Evolutionary conservation across 2,329 filamentous ascomycete species (phyloP).

Genomic region (Colletotrichum sp.): DNA sequence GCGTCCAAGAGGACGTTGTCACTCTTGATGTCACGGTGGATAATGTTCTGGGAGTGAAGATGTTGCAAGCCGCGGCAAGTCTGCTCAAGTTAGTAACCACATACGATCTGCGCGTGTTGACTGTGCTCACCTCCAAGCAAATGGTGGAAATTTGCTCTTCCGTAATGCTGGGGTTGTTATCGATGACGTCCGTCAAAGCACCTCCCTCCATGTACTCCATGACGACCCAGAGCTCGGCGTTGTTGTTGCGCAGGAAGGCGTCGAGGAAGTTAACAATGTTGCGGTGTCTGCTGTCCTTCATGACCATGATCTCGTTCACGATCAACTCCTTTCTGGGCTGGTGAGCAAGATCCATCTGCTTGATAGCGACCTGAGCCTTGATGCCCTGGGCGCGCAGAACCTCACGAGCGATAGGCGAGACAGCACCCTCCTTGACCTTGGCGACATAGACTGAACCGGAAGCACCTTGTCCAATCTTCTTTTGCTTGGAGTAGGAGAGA

Average conservation of each 20-base stretch:
- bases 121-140: slow-evolving; percentile 79
- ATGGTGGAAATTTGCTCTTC: slow-evolving; percentile 99
- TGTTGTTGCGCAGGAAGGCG: slow-evolving; percentile 94
- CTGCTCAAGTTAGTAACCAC: slow-evolving; percentile 52
- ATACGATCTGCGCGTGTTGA: neutral
- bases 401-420: slow-evolving; percentile 80
- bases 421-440: slow-evolving; percentile 87
- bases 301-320: slow-evolving; percentile 99
- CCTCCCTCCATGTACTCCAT: slow-evolving; percentile 99
- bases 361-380: slow-evolving; percentile 93
- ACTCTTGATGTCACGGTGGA: slow-evolving; percentile 99
- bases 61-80: slow-evolving; percentile 96
- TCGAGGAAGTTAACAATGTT: slow-evolving; percentile 99
- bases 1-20: slow-evolving; percentile 97
- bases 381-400: slow-evolving; percentile 80
- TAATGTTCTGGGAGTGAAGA: slow-evolving; percentile 94
- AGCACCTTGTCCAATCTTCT: slow-evolving; percentile 98
- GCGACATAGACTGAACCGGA: slow-evolving; percentile 98
- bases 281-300: slow-evolving; percentile 98
- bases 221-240: slow-evolving; percentile 96
- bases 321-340: slow-evolving; percentile 98
- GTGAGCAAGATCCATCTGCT: slow-evolving; percentile 98
- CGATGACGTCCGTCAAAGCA: slow-evolving; percentile 96
- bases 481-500: slow-evolving; percentile 97
- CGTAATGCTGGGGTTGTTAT: slow-evolving; percentile 92